Evolutionary conservation across 164 flowering plant genomes (phyloP), one percentile per base, ranked within the genome.

Genomic region (Protea cynaroides): DNA sequence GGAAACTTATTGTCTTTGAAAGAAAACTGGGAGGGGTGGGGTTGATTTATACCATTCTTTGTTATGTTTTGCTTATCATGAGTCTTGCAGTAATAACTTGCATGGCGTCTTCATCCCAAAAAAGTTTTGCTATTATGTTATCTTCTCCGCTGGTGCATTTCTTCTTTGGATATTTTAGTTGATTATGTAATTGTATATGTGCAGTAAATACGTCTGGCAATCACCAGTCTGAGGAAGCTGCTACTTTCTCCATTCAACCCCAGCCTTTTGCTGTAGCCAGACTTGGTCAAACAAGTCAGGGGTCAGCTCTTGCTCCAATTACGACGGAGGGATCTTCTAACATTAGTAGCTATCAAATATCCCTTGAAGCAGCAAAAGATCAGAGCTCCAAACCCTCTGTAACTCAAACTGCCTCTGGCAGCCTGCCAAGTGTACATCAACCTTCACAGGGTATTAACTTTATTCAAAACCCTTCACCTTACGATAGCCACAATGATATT

Each of bases 141-240:
- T 46, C 50, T 46, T 1, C 52, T 14, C 52, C 52, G 8, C 1
- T 12, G 13, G 46, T 47, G 52, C 52, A 47, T 47, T 47, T 22
- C 23, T 14, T 43, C 9, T 9, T 23, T 34, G 10, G 15, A 40
- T 40, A n/a, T 40, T 37, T 50, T n/a, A 37, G 19, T 22, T 37
- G 5, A 47, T 29, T 63, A 43, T 37, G 38, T 44, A 46, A 52
- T 47, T 50, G n/a, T 57, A 34, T 40, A 23, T 38, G 34, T 77
- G 76, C 83, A 82, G 93, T 81, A 65, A 81, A 69, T 71, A 60
- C 84, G 78, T 71, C 87, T 63, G 74, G 74, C 60, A 78, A 77
- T 71, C 84, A 74, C 22, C 55, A 68, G 56, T 58, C 47, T 37
- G 73, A 58, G 66, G 78, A 69, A 71, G 66, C 82, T 75, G 73